Evolutionary conservation across 169 alveolate species (phyloP).

Genomic region (Plasmodium vivax): DNA sequence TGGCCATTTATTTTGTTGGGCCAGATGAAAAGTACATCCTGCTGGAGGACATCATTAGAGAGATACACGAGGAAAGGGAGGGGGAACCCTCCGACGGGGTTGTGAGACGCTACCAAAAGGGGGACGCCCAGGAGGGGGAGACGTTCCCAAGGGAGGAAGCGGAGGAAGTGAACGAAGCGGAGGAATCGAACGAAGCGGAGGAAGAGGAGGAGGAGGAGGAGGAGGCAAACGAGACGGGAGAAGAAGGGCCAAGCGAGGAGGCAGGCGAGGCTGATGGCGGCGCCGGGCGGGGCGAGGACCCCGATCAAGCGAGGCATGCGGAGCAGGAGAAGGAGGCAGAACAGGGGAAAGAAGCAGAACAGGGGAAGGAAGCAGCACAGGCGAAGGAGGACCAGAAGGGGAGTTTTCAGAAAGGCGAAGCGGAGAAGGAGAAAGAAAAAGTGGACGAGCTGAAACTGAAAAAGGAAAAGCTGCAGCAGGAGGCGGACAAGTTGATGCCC

Average conservation of each 20-base stretch:
- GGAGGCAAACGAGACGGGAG: background rate
- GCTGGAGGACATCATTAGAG: slow-evolving; percentile 35
- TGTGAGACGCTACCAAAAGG: background rate
- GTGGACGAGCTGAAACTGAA: background rate
- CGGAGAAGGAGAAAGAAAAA: background rate
- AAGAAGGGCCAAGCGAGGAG: background rate
- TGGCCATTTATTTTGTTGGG: slow-evolving; percentile 42
- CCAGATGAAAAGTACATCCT: slow-evolving; percentile 41
- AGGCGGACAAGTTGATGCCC: background rate
- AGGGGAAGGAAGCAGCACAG: background rate
- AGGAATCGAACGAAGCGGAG: too few species aligned
- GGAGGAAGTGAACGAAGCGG: background rate
- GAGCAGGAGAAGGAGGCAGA: background rate
- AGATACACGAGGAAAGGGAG: slow-evolving; percentile 18
- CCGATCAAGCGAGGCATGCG: background rate
- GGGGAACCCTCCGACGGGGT: background rate
- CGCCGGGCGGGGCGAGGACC: background rate
- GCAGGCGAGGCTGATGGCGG: background rate
- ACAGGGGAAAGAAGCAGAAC: background rate
- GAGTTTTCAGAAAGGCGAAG: background rate
- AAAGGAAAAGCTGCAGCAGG: background rate
- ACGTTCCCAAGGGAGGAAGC: background rate
- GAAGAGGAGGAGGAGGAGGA: background rate
- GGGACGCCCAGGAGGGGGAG: background rate
- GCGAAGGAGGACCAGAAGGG: too few species aligned